Evolutionary conservation across 1,284 basidiomycete genomes (phyloP).

Genomic region (Cutaneotrichosporon sp.): DNA sequence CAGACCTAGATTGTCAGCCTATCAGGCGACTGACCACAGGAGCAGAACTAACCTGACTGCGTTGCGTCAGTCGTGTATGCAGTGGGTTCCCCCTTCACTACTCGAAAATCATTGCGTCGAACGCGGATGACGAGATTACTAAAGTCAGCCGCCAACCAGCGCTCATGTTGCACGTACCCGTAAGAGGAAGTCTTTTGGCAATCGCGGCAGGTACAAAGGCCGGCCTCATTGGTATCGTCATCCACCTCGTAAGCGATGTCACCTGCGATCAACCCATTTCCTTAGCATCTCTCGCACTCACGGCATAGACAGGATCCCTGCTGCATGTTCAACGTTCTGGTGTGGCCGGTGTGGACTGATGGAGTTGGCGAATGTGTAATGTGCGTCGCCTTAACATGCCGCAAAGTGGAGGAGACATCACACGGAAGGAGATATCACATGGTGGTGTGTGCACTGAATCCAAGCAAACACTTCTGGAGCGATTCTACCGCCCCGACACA

Average conservation of each 20-base stretch:
- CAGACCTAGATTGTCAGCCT: background rate
- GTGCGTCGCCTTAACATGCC: too few relatives aligned
- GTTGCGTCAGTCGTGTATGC: conserved; percentile 7
- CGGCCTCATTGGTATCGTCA: conserved; percentile 3
- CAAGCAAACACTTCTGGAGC: too few relatives aligned
- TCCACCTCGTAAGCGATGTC: conserved; percentile 6
- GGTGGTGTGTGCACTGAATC: too few relatives aligned
- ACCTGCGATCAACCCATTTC: conserved; percentile 2
- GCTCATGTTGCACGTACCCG: background rate
- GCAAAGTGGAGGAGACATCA: too few relatives aligned
- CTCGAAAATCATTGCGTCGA: conserved; percentile 10
- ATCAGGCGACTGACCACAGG: too few relatives aligned
- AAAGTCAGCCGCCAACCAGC: too few relatives aligned
- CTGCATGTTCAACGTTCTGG: too few relatives aligned
- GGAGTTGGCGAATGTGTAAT: background rate
- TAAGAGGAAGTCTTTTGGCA: conserved; percentile 9
- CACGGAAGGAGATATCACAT: too few relatives aligned
- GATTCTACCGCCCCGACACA: too few relatives aligned
- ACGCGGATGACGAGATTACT: background rate
- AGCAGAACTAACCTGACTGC: too few relatives aligned
- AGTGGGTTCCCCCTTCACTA: background rate
- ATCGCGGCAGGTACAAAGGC: conserved; percentile 9
- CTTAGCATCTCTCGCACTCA: background rate
- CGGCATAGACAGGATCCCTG: background rate
- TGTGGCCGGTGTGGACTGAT: too few relatives aligned